Base-by-base conservation (phyloP, 306 rosid genomes). In the Mimosa pudica region DNA sequence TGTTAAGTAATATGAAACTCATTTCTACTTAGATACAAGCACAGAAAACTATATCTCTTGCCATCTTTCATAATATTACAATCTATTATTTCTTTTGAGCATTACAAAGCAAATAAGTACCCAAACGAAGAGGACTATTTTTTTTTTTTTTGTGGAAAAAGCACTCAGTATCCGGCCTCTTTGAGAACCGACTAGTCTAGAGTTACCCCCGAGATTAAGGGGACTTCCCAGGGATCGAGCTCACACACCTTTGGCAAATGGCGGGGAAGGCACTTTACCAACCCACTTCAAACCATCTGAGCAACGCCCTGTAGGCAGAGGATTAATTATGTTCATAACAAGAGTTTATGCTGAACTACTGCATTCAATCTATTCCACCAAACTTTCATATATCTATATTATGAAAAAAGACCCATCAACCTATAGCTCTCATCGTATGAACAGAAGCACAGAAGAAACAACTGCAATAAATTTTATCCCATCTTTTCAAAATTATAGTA, bases 301-400 rank as follows among this genome's bases (percentile, higher is more conserved):
- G 30, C 30, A 24, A 24, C 30, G 30, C 30, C 30, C 30, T 24
- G 30, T 24, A 24, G 30, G 30, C 30, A 74, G 32, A 45, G 69
- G 20, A 8, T 3, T 36, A 44, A 67, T 52, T 45, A 49, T 51
- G 51, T 60, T 1, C 64, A 45, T n/a, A 38, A 61, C 65, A 49
- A 49, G 35, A 16, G 6, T 4, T 14, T 71, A 46, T 48, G 41
- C 58, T 67, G 69, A 51, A 49, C 74, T 41, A 48, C 62, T 7
- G 11, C 51, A 46, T 33, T 62, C 17, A 35, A 45, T 42, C 65
- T 68, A 81, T 61, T 16, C 74, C 57, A 61, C 12, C 69, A 77
- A 84, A 66, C 65, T 58, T 80, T 3, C 55, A 71, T 32, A 70
- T 54, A 30, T 18, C 52, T 81, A 73, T 73, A 64, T 44, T 45